Conservation (phyloP, 345 rosid species). For the Rhizophora apiculata region DNA sequence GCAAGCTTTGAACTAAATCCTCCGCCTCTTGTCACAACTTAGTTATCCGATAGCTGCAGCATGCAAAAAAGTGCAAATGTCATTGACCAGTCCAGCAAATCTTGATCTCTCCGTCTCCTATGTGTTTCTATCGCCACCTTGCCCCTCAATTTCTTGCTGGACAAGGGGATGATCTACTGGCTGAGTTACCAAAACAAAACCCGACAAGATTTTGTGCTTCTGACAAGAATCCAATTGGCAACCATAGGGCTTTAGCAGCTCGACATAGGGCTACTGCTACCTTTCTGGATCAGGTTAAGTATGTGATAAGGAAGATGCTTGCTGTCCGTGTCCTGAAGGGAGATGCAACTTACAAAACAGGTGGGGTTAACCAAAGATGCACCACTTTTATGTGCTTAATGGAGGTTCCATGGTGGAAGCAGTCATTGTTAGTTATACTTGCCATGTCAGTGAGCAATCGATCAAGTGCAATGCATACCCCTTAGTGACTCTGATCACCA, state of each 20-base stretch:
- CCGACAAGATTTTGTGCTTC: too few species aligned
- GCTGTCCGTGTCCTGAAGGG: not conserved
- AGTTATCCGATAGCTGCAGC: constrained; percentile 37
- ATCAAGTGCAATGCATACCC: too few species aligned
- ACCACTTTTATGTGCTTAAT: too few species aligned
- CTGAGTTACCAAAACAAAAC: not conserved
- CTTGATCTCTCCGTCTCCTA: not conserved
- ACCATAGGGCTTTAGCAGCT: not conserved
- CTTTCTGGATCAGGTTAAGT: not conserved
- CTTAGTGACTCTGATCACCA: too few species aligned
- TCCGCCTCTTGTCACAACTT: constrained; percentile 38
- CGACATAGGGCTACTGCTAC: not conserved
- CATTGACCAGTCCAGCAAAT: constrained; percentile 5
- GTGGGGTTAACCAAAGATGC: too few species aligned
- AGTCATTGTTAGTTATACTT: too few species aligned
- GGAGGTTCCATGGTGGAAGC: too few species aligned
- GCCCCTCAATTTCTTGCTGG: not conserved
- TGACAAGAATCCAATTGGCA: not conserved
- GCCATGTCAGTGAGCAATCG: too few species aligned
- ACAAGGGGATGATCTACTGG: not conserved
- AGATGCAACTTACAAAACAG: not conserved
- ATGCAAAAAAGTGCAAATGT: constrained; percentile 24
- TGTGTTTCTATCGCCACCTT: not conserved
- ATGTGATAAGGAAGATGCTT: not conserved
- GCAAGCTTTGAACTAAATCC: constrained; percentile 49